Base-by-base conservation (phyloP, 306 rosid genomes). In the Albizia julibrissin region DNA sequence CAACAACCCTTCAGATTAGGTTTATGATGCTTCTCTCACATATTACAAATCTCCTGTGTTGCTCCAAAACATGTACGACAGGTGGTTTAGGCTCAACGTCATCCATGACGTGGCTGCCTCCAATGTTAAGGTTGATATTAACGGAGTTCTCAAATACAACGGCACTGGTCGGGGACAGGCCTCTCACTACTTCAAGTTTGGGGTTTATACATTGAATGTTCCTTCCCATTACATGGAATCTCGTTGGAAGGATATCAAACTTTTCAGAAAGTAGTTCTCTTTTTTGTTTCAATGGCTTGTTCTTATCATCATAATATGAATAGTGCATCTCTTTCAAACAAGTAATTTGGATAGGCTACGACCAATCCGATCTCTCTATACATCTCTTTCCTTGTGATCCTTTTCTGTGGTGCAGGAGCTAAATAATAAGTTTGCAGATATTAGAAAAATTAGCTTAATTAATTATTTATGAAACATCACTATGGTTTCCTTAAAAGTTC, bases 151-250 rank as follows among this genome's bases (percentile, higher is more conserved):
- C 65, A 82, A 59, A 74, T 82, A 37, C 1, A 9, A 82, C 19
- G 82, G 68, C n/a, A 27, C 56, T 80, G 91, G 68, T 22, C 87
- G 80, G 31, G 90, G 90, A 72, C 76, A 70, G 1, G 64, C 13
- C 9, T 58, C 42, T 62, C 87, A 88, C 62, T 82, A 84, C 78
- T 85, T 91, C 82, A 88, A 89, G 44, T 80, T 84, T 50, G 89
- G 92, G 27, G 87, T 87, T 65, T 87, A 88, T 34, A 74, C 84
- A 0, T 88, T 85, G 72, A 65, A 83, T 19, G 82, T 79, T 69
- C 74, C 82, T 82, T 89, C 92, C 24, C 49, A 26, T 64, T 86
- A 33, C 79, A 82, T 84, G 85, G 85, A 91, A 78, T 88, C 87
- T 43, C 85, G 80, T 69, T 87, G 85, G 85, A 87, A 73, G 73